These are phyloP conservation scores for Durotheca rogersii DNA, from an alignment of 495 filamentous ascomycete genomes.

Conservation along the genomic window DNA sequence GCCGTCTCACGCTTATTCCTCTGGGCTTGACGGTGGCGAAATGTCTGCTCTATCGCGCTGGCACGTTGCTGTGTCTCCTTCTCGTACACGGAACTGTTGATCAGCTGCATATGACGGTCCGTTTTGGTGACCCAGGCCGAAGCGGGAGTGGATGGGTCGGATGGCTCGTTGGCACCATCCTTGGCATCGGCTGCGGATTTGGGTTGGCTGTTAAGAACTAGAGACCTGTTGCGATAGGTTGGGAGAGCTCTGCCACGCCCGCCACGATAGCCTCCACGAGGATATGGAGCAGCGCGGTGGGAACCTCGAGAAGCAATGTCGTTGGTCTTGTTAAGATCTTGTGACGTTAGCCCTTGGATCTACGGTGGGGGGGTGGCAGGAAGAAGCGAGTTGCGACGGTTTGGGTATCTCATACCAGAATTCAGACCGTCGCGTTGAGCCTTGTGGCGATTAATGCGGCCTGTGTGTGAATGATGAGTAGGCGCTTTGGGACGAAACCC, in stretches of 20 bases:
- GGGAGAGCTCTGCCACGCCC: slow-evolving; percentile 48
- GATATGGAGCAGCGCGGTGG: slow-evolving; percentile 31
- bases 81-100: slow-evolving; percentile 81
- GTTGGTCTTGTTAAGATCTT: slow-evolving; percentile 15
- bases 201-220: slow-evolving; percentile 63
- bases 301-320: slow-evolving; percentile 26
- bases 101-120: slow-evolving; percentile 85
- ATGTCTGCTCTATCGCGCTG: slow-evolving; percentile 72
- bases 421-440: slow-evolving; percentile 52
- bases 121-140: slow-evolving; percentile 83
- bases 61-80: slow-evolving; percentile 68
- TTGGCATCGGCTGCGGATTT: slow-evolving; percentile 34
- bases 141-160: slow-evolving; percentile 46
- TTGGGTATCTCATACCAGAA: slow-evolving; percentile 6
- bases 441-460: slow-evolving; percentile 83
- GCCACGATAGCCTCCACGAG: slow-evolving; percentile 49
- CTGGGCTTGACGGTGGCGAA: slow-evolving; percentile 58
- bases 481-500: not conserved
- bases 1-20: slow-evolving; percentile 65
- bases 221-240: slow-evolving; percentile 66
- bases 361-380: not conserved
- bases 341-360: slow-evolving; percentile 21
- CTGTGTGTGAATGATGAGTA: slow-evolving; percentile 42
- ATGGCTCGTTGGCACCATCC: slow-evolving; percentile 24
- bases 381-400: slow-evolving; percentile 5